A percentile compares a stretch with the other conserved stretches of the same genome.
These are phyloP conservation scores for Penicillium salamii DNA, from an alignment of 495 filamentous ascomycete species.

Conservation along the genomic window DNA sequence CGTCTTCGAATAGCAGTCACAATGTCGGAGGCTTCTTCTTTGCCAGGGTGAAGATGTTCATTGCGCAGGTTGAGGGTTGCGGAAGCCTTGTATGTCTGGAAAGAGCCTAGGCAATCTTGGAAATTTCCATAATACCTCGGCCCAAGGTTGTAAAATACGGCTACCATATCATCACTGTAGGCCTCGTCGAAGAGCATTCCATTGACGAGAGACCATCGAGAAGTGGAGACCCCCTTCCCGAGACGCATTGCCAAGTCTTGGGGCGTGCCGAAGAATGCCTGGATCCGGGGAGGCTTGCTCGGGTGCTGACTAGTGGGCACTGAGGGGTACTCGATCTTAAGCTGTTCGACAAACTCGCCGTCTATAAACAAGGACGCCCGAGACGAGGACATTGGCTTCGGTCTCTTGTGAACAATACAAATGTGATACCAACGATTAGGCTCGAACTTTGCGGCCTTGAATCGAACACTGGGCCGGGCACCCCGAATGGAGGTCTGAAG, in stretches of 20 bases:
- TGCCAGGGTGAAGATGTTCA: constrained; percentile 85
- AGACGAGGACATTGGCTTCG: constrained; percentile 70
- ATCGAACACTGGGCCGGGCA: constrained; percentile 82
- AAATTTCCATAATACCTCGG: constrained; percentile 92
- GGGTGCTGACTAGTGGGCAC: constrained; percentile 53
- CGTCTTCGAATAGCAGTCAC: constrained; percentile 79
- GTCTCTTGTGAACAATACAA: constrained; percentile 75
- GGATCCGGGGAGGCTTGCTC: constrained; percentile 61
- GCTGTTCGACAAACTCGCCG: constrained; percentile 89
- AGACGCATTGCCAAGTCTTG: constrained; percentile 81
- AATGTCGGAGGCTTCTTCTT: constrained; percentile 90
- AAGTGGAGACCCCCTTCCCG: constrained; percentile 70
- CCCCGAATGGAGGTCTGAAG: constrained; percentile 92
- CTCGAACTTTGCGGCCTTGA: constrained; percentile 77
- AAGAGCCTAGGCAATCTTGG: constrained; percentile 92
- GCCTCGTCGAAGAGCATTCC: constrained; percentile 86
- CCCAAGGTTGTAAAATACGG: constrained; percentile 86
- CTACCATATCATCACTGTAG: constrained; percentile 86
- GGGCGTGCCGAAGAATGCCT: constrained; percentile 92
- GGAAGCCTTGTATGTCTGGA: constrained; percentile 96
- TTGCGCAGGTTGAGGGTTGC: constrained; percentile 87
- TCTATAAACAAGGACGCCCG: constrained; percentile 88
- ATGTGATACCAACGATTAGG: constrained; percentile 87
- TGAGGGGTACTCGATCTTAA: constrained; percentile 82
- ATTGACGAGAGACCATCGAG: constrained; percentile 84